These are phyloP conservation scores for Allium cepa DNA, from an alignment of 106 monocot genomes.

Conservation along the genomic window DNA sequence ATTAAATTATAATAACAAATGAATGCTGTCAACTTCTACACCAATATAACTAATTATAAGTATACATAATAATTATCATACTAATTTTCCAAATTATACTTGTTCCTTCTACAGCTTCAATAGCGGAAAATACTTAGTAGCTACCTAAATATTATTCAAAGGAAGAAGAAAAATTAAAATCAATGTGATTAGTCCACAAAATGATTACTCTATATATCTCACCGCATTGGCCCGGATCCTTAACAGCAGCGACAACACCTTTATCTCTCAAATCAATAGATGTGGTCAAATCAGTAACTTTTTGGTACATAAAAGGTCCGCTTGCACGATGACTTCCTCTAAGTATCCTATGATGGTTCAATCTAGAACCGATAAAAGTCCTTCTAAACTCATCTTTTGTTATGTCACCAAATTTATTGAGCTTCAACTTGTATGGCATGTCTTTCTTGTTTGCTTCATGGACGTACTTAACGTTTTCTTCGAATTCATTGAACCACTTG, in stretches of 20 bases:
- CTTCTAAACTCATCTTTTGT: constrained; percentile 26
- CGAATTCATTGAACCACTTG: constrained; percentile 44
- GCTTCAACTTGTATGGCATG: constrained; percentile 24
- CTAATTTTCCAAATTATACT: background rate
- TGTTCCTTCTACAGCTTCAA: constrained; percentile 20
- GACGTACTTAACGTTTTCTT: constrained; percentile 39
- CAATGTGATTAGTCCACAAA: background rate
- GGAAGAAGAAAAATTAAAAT: background rate
- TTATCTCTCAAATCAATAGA: constrained; percentile 15
- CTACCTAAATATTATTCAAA: constrained; percentile 4
- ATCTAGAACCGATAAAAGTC: constrained; percentile 19
- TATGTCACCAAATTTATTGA: constrained; percentile 51
- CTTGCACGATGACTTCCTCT: constrained; percentile 3
- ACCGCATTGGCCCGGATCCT: constrained; percentile 25
- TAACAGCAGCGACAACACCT: constrained; percentile 20
- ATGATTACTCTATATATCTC: background rate
- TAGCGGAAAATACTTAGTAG: constrained; percentile 27
- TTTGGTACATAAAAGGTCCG: background rate
- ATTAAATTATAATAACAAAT: background rate
- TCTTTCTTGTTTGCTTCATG: constrained; percentile 32
- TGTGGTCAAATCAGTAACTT: background rate
- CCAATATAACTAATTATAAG: background rate
- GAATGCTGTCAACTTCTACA: too few species aligned
- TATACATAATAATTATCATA: background rate
- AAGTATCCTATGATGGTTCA: constrained; percentile 20